Evolutionary conservation across 805 yeast species (phyloP).

Genomic region (Kluyveromyces aestuarii): DNA sequence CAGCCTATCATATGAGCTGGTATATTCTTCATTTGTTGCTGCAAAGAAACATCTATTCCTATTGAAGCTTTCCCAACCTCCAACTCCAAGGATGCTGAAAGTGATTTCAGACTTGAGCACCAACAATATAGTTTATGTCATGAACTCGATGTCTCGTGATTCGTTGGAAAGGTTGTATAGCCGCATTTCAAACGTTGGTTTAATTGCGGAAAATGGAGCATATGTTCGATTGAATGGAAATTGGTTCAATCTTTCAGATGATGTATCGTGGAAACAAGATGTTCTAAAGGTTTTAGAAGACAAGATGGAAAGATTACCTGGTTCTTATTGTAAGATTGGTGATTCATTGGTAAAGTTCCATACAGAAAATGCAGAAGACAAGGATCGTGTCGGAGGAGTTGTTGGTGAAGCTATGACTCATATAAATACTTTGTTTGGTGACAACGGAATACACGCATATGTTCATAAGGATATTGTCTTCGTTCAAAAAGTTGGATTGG

Average conservation of each 20-base stretch:
- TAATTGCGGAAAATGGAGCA: conserved; percentile 88
- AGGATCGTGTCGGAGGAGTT: conserved; percentile 54
- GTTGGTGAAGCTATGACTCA: conserved; percentile 83
- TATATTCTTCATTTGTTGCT: conserved; percentile 22
- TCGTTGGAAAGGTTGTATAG: conserved; percentile 63
- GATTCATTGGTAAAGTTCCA: conserved; percentile 73
- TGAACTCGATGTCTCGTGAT: conserved; percentile 53
- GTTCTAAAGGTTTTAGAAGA: conserved; percentile 27
- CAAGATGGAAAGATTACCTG: conserved; percentile 67
- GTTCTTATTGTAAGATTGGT: conserved; percentile 60
- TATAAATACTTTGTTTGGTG: conserved; percentile 64
- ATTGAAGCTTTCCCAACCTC: conserved; percentile 42
- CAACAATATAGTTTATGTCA: conserved; percentile 58
- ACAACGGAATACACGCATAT: conserved; percentile 66
- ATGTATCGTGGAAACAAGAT: conserved; percentile 34
- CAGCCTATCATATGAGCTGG: conserved; percentile 24
- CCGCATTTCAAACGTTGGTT: conserved; percentile 60
- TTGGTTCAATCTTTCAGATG: conserved; percentile 59
- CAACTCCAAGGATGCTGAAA: conserved; percentile 48
- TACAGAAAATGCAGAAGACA: conserved; percentile 56
- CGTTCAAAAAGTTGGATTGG: conserved; percentile 56
- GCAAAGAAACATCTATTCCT: conserved; percentile 36
- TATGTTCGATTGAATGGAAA: conserved; percentile 47
- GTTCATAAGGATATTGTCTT: conserved; percentile 59
- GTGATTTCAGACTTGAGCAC: conserved; percentile 58